Evolutionary conservation across 2,329 filamentous ascomycete species (phyloP), one percentile per base, ranked within the genome.

Genomic region (Penicillium oxalicum): DNA sequence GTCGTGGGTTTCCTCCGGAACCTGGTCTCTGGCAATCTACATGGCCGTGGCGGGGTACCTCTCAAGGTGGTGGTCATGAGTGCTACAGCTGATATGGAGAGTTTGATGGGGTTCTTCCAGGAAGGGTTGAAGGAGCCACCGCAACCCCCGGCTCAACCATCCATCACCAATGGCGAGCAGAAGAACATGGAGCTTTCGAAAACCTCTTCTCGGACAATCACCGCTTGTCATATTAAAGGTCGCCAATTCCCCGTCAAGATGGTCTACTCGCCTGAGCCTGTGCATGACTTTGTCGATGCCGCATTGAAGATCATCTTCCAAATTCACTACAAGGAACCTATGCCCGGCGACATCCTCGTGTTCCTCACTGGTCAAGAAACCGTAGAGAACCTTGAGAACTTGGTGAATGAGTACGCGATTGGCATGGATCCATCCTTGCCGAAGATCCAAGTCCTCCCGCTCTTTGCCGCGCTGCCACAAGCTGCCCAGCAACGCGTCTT

Each of bases 1-100:
- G 77, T 96, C 8, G 76, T 94, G 26, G 93, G 93, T 0, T 97
- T 98, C 56, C 66, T 98, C 53, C 88, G 88, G 63, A 85, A 87
- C 52, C 80, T 97, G 40, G 72, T 93, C 1, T 74, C 76, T 26
- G 71, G 70, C 4, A 67, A 67, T 32, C 78, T 80, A 34, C 75
- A 79, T 39, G 83, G 83, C 5, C 81, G 86, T 4, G 83, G 84
- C 6, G 87, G 86, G 4, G 73, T 86, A 28, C 84, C 87, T 1
- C 73, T 98, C 48, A 97, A 95, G 67, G 83, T 97, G 3, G 81
- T 95, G 32, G 81, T 97, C 63, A 98, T 98, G 93, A 96, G 91
- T 77, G 93, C 93, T 43, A 98, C 93, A 5, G 88, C 90, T 34
- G 88, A 97, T 66, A 83, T 95, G 49, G 84, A 91, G 51, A 82